Evolutionary conservation across 1,284 basidiomycete species (phyloP), one percentile per base, ranked within the genome.

Genomic region (Ceratobasidium sp.): DNA sequence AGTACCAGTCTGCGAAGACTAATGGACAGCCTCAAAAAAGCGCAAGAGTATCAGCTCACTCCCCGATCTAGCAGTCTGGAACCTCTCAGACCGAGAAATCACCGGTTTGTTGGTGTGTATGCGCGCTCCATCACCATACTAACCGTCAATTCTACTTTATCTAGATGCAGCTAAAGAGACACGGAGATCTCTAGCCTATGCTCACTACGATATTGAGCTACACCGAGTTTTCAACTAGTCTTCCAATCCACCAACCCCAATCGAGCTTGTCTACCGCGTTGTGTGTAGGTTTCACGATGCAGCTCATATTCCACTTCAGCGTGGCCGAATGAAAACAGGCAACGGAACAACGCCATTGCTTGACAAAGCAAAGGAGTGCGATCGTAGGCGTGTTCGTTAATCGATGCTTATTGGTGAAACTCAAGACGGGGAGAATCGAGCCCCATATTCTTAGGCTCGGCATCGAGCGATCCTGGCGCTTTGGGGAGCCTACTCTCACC

Each of bases 191-290:
- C 12, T 7, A 10, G 31, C 32, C 31, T 55, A 55, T 20, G 13
- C 8, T 38, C 53, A 55, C 25, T 55, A 55, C 32, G 15, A 38
- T 13, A 55, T 55, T 31, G 32, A 55, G 32, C 17, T 55, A 12
- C 32, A 31, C 25, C n/a, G 80, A 57, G 87, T 85, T 55, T 80
- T 80, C 55, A 82, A 78, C 22, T 80, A 78, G 64, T 77, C 79
- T 52, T 82, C n/a, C n/a, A n/a, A n/a, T n/a, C n/a, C n/a, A n/a
- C n/a, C n/a, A n/a, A n/a, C n/a, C n/a, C n/a, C n/a, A 75, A 69
- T 83, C 81, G 4, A 84, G 80, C 27, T 88, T 84, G 10, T 78
- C 77, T 71, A 87, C 84, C 0, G 84, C 84, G 75, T 85, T 86
- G 17, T 22, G 34, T 55, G 53, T 35, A 55, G 25, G 34, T 22